phyloP scores from a whole-genome alignment of 2,329 filamentous ascomycete genomes.

The Trichoderma sp. region DNA sequence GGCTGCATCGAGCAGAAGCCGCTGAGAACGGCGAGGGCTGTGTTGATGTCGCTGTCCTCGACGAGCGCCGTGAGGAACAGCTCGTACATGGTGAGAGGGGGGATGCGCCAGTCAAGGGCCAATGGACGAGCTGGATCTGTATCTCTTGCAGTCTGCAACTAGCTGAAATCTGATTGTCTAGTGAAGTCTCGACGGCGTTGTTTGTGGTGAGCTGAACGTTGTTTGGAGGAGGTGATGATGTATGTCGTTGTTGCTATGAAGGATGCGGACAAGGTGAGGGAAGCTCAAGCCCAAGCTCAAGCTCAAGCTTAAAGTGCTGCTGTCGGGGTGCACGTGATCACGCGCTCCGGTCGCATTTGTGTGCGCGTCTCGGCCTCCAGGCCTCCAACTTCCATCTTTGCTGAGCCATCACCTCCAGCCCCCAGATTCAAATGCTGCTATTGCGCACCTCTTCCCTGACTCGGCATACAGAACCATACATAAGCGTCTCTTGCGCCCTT shows the following conservation, averaged over 20 bases:
- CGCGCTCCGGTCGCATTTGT: constrained; percentile 34
- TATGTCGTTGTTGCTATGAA: not conserved
- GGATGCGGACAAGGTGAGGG: not conserved
- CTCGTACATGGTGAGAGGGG: constrained; percentile 53
- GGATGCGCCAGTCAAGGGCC: not conserved
- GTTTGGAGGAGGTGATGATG: not conserved
- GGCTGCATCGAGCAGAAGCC: constrained; percentile 61
- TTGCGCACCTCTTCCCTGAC: not conserved
- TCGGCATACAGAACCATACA: not conserved
- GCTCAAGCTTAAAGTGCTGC: no score
- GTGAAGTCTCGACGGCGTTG: not conserved
- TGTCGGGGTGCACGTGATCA: constrained; percentile 37
- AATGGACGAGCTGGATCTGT: no score
- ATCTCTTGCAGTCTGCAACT: not conserved
- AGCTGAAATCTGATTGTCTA: not conserved
- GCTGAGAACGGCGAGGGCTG: constrained; percentile 56
- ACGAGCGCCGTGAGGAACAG: constrained; percentile 60
- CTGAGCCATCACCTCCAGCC: not conserved
- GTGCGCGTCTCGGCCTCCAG: constrained; percentile 10
- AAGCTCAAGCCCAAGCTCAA: not conserved
- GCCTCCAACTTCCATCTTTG: not conserved
- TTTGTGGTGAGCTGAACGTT: no score
- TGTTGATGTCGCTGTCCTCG: constrained; percentile 51
- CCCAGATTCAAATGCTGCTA: not conserved
- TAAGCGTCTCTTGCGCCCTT: not conserved